Base-by-base conservation (phyloP, 257 asterid genomes). In the Solanum tacnaense region DNA sequence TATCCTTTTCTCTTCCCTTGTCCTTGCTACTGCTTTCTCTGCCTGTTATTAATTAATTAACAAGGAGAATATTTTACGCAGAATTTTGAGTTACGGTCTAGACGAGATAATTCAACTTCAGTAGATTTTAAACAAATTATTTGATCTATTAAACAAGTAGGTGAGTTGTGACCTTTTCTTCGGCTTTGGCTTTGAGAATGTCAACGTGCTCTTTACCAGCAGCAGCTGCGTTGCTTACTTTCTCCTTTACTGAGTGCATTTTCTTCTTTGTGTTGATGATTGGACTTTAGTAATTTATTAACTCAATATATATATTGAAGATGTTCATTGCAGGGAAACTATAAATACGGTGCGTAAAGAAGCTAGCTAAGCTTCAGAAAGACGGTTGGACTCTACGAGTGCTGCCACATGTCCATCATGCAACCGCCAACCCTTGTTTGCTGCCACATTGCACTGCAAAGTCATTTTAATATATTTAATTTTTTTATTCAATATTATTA, bases 141-240 rank as follows among this genome's bases (percentile, higher is more conserved):
- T 49, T 49, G 58, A 49, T 49, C 21, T 46, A 46, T 46, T 46
- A 46, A 46, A 13, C 58, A 49, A 49, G 58, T 13, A 56, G 1
- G 3, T 36, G 13, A 83, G 0, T 60, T 11, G 20, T 15, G 10
- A 91, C 98, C 96, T 94, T 94, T 39, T 94, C 98, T 86, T 93
- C 87, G 39, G 93, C 92, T 91, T 94, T 91, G 94, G 98, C 98
- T 88, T 92, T 87, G 32, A 88, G 12, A 73, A 92, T 91, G 3
- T 94, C 96, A 20, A 90, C 92, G 87, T 92, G 96, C 91, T 96
- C 96, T 90, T 93, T 91, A 32, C 92, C 98, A 6, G 90, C 92
- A 13, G 96, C 94, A 16, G 93, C 94, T 27, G 95, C 98, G 89
- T 94, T 93, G 78, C 90, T 91, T 13, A 92, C 94, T 84, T 92